A percentile compares a stretch with the other conserved stretches of the same genome.
Conservation (phyloP, 352 stramenopile genomes). For the Globisporangium emineosum region DNA sequence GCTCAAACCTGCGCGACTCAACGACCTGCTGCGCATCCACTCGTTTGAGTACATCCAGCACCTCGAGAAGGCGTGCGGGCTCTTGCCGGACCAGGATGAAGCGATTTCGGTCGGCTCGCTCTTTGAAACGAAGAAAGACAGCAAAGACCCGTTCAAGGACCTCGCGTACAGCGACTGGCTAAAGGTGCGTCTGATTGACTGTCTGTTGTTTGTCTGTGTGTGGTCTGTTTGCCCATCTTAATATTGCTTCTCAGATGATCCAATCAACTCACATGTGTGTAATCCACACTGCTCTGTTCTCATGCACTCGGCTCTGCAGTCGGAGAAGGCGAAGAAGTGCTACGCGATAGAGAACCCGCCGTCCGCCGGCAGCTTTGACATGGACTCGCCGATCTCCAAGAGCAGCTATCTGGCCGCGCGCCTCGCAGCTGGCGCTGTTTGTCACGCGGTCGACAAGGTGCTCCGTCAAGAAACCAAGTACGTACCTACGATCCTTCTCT, state of each 20-base stretch:
- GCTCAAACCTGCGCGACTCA: constrained; percentile 42
- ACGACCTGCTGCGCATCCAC: constrained; percentile 63
- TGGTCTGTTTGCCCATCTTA: constrained; percentile 4
- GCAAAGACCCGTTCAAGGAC: constrained; percentile 19
- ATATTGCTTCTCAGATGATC: neutral
- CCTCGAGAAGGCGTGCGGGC: constrained; percentile 36
- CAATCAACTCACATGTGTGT: neutral
- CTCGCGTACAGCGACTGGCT: constrained; percentile 45
- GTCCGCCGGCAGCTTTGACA: constrained; percentile 52
- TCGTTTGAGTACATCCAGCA: constrained; percentile 64
- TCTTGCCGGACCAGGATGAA: constrained; percentile 47
- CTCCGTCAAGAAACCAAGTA: constrained; percentile 50
- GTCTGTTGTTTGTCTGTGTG: constrained; percentile 6
- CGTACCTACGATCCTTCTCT: constrained; percentile 13
- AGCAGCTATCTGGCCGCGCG: constrained; percentile 53
- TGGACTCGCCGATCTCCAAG: constrained; percentile 62
- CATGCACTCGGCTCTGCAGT: constrained; percentile 20
- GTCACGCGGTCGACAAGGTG: constrained; percentile 64
- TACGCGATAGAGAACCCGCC: constrained; percentile 46
- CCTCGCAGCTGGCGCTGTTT: constrained; percentile 55
- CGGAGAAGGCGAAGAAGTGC: constrained; percentile 39
- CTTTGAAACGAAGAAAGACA: constrained; percentile 21
- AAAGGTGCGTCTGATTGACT: constrained; percentile 24
- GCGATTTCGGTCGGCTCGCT: constrained; percentile 40
- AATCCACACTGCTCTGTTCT: neutral